Base-by-base conservation (phyloP, 805 yeast species). In the Kodamaea hsintzibuensis region DNA sequence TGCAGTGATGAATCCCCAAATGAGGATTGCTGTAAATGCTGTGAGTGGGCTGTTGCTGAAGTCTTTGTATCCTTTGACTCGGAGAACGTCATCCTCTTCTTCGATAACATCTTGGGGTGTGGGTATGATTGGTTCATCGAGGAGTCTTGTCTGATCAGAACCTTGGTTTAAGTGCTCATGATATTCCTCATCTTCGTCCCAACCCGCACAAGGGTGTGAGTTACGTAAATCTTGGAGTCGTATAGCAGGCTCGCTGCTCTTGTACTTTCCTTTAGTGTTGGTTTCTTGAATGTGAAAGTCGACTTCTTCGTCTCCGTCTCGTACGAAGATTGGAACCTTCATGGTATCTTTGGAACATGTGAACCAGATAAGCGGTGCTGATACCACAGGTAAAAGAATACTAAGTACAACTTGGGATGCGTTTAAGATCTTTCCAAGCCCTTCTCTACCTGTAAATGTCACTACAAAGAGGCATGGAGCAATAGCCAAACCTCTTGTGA, bases 281-380 rank as follows among this genome's bases (percentile, higher is more conserved):
- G 47, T 37, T 3, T 62, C 69, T 47, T 55, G 57, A 5, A 61
- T 38, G n/a, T 59, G 57, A 22, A 58, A 58, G 37, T 62, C 64
- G 17, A 51, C 49, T 5, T 52, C 50, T 44, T 65, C 70, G 33
- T 67, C 74, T 3, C 70, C 72, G 37, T 67, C 72, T n/a, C 69
- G 51, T 7, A 55, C 65, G 44, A 63, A 65, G 6, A 73, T 55
- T 1, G 79, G 78, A 12, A 84, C 87, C 39, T 81, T 74, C 95
- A 88, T 88, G 55, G 83, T 82, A 49, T 77, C 70, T 62, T 83
- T 84, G 50, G 81, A 81, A 57, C 89, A 83, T 0, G 97, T 91
- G 67, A 91, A 89, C 67, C 83, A 86, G 54, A 91, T 85, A 63
- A 91, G 76, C 18, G 98, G 98, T 0, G 96, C 96, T 42, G 91